Percentiles rank a stretch among this genome's conserved stretches.
Evolutionary conservation across 1,139 yeast species (phyloP).

Genomic region (Debaryomycetaceae sp.): DNA sequence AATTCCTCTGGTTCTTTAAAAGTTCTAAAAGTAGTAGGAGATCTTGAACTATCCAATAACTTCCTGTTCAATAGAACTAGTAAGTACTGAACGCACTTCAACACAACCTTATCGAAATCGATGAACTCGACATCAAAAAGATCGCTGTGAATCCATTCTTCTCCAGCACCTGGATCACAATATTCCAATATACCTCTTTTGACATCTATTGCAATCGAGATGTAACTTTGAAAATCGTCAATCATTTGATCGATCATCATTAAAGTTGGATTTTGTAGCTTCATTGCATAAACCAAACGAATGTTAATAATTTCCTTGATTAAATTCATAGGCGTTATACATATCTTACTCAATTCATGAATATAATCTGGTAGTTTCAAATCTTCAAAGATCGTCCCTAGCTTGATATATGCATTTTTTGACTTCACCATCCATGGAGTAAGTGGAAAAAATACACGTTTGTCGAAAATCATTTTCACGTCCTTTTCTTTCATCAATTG

Average conservation of each 20-base stretch:
- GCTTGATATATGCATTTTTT: conserved; percentile 63
- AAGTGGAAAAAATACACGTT: conserved; percentile 55
- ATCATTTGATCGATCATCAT: conserved; percentile 96
- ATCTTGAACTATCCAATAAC: conserved; percentile 70
- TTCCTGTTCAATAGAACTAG: conserved; percentile 71
- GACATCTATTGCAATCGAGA: conserved; percentile 72
- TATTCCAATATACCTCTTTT: conserved; percentile 66
- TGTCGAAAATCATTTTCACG: conserved; percentile 62
- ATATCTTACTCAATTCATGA: conserved; percentile 62
- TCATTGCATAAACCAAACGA: conserved; percentile 74
- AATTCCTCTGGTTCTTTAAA: conserved; percentile 91
- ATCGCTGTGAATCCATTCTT: conserved; percentile 73
- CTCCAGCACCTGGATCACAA: conserved; percentile 55
- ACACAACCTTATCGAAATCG: conserved; percentile 67
- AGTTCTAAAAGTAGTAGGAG: conserved; percentile 65
- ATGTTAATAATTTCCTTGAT: conserved; percentile 78
- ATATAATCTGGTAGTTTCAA: conserved; percentile 76
- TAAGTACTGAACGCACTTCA: conserved; percentile 72
- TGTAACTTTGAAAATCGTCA: conserved; percentile 77
- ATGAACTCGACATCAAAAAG: conserved; percentile 53
- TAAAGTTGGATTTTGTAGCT: conserved; percentile 81
- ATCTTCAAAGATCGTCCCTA: conserved; percentile 59
- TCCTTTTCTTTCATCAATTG: conserved; percentile 83
- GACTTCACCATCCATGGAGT: conserved; percentile 79
- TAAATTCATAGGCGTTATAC: conserved; percentile 74